Percentiles rank a stretch among this genome's conserved stretches.
Conservation (phyloP, 352 stramenopile species). For the Globisporangium cylindrosporum region DNA sequence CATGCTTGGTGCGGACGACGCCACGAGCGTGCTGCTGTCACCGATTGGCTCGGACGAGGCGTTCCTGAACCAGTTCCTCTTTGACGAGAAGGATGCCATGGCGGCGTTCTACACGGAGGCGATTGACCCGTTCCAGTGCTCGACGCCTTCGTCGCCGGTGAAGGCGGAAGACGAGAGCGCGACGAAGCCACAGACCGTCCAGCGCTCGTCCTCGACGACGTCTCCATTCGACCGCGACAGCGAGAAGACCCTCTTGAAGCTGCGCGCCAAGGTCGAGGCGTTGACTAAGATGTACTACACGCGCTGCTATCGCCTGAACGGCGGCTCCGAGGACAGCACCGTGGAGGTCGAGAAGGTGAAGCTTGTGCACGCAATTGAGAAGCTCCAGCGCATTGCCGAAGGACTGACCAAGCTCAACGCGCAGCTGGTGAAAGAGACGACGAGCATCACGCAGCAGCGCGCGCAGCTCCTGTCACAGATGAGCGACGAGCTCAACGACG, state of each 20-base stretch:
- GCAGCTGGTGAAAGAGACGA: slow-evolving; percentile 32
- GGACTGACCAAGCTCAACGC: slow-evolving; percentile 45
- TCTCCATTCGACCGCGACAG: slow-evolving; percentile 16
- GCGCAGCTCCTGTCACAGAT: not conserved
- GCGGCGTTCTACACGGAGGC: slow-evolving; percentile 53
- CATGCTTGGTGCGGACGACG: slow-evolving; percentile 28
- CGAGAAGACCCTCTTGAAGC: slow-evolving; percentile 42
- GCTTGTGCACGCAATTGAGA: slow-evolving; percentile 46
- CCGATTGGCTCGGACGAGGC: slow-evolving; percentile 50
- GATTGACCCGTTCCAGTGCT: slow-evolving; percentile 56
- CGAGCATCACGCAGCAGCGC: slow-evolving; percentile 18
- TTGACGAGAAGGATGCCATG: slow-evolving; percentile 63
- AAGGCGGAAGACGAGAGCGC: slow-evolving; percentile 4
- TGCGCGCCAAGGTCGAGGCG: slow-evolving; percentile 47
- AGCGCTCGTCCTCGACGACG: not conserved
- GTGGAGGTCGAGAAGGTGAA: slow-evolving; percentile 43
- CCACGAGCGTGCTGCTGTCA: slow-evolving; percentile 57
- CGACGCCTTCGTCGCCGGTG: slow-evolving; percentile 15
- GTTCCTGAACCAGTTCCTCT: slow-evolving; percentile 39
- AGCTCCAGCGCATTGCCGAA: slow-evolving; percentile 46
- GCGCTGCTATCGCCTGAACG: slow-evolving; percentile 43
- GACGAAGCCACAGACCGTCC: slow-evolving; percentile 11
- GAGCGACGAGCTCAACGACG: slow-evolving; percentile 7
- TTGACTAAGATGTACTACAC: slow-evolving; percentile 66
- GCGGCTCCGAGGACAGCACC: slow-evolving; percentile 13